Base-by-base conservation (phyloP, 2,329 filamentous ascomycete genomes). In the Keithomyces neogunnii region DNA sequence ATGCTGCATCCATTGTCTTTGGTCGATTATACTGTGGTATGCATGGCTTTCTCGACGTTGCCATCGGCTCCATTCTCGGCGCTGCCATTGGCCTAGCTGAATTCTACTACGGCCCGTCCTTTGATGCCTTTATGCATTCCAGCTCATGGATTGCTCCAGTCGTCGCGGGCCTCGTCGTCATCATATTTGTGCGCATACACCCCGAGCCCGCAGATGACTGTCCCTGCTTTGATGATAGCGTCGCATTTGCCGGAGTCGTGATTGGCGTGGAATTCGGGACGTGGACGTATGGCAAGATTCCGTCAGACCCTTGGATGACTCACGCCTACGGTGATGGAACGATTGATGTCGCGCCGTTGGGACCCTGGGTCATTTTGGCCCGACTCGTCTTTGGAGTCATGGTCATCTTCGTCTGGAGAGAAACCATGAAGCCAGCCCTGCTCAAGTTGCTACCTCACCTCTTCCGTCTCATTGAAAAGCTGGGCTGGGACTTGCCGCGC, bases 181-280 rank as follows among this genome's bases (percentile, higher is more conserved):
- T 93, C 51, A 71, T 86, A 6, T 76, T 96, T 6, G 86, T 97
- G 29, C 84, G 92, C 52, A 84, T 96, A 33, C 92, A 99, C 62
- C 93, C 93, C 0, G 93, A 99, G 63, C 93, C 93, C 1, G 93
- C 90, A 1, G 93, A 99, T 65, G 89, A 96, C 66, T 99, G 93
- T 59, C 92, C 92, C 4, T 97, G 92, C 67, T 97, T 95, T 64
- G 92, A 97, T 65, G 92, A 97, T 69, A 95, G 89, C 60, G 89
- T 97, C 47, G 85, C 91, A 3, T 97, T 97, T 68, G 85, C 89
- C 26, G 92, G 89, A 2, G 91, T 96, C 28, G 78, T 95, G 50
- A 88, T 96, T 60, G 93, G 93, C 0, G 74, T 89, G 45, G 86
- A 95, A 61, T 70, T 88, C 53, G 92, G 88, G 8, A 85, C 82